Evolutionary conservation across 805 yeast genomes (phyloP).

Genomic region (Lipomyces spencermartinsiae): DNA sequence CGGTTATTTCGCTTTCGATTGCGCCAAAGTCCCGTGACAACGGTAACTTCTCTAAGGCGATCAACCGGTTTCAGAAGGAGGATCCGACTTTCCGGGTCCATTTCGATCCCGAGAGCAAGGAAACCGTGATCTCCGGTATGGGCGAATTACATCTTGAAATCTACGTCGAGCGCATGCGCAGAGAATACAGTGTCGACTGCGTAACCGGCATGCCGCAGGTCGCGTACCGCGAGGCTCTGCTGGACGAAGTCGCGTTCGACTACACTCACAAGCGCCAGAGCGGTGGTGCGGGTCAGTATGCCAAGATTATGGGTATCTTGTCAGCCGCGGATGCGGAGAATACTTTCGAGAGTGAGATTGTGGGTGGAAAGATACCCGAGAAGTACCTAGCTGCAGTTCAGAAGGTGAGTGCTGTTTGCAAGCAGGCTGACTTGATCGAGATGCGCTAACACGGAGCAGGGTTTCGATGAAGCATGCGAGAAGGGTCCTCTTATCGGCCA

Average conservation of each 20-base stretch:
- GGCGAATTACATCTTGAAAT: constrained; percentile 97
- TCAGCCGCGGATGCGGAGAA: constrained; percentile 61
- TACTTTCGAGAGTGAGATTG: constrained; percentile 81
- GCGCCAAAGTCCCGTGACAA: constrained; percentile 86
- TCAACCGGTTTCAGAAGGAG: constrained; percentile 96
- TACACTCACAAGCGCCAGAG: constrained; percentile 96
- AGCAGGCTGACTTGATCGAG: too few relatives aligned
- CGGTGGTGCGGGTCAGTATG: constrained; percentile 99
- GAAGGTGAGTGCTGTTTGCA: constrained; percentile 22
- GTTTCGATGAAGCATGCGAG: constrained; percentile 91
- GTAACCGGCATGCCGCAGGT: constrained; percentile 97
- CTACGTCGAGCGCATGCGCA: constrained; percentile 96
- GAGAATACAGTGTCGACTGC: constrained; percentile 97
- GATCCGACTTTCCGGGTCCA: constrained; percentile 97
- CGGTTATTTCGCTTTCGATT: constrained; percentile 92
- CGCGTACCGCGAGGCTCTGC: constrained; percentile 92
- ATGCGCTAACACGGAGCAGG: constrained; percentile 55
- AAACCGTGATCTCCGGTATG: constrained; percentile 95
- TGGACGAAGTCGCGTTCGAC: constrained; percentile 76
- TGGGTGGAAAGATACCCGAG: constrained; percentile 97
- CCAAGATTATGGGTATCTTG: constrained; percentile 86
- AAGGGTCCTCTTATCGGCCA: constrained; percentile 98
- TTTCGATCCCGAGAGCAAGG: constrained; percentile 89
- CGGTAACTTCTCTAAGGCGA: constrained; percentile 92
- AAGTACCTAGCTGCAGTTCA: constrained; percentile 92